Percentiles rank a stretch among this genome's conserved stretches.
phyloP scores from a whole-genome alignment of 257 asterid species.

The Oldenlandia corymbosa region DNA sequence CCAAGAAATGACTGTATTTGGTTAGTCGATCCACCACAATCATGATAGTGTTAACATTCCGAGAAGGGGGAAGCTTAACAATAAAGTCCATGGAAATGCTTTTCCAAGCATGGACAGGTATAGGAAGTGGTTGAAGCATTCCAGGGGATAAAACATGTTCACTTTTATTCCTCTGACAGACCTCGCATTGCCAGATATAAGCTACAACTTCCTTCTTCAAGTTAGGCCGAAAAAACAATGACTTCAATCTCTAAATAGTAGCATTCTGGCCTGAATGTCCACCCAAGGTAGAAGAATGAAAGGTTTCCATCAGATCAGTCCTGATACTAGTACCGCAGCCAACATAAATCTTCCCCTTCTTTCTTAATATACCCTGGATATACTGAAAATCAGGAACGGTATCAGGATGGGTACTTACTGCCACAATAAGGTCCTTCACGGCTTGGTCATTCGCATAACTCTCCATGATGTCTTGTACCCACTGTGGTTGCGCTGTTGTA shows the following conservation, averaged over 20 bases:
- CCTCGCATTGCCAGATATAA: background rate
- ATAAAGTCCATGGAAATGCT: background rate
- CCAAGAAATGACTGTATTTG: background rate
- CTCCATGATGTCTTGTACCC: no score
- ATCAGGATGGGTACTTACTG: no score
- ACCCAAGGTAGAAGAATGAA: background rate
- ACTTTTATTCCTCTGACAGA: background rate
- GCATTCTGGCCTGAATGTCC: background rate
- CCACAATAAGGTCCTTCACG: no score
- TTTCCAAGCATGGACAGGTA: background rate
- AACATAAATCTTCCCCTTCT: no score
- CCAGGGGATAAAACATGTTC: background rate
- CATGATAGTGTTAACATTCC: background rate
- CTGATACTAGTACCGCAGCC: no score
- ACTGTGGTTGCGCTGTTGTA: no score
- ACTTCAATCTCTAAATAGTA: background rate
- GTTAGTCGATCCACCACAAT: background rate
- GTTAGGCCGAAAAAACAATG: background rate
- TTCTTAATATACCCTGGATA: no score
- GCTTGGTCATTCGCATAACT: no score
- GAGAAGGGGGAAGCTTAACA: background rate
- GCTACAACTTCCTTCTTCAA: background rate
- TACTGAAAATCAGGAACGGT: no score
- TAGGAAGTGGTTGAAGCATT: accelerated
- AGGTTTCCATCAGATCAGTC: no score